Evolutionary conservation across 1,284 basidiomycete genomes (phyloP).

Genomic region (Naganishia liquefaciens): DNA sequence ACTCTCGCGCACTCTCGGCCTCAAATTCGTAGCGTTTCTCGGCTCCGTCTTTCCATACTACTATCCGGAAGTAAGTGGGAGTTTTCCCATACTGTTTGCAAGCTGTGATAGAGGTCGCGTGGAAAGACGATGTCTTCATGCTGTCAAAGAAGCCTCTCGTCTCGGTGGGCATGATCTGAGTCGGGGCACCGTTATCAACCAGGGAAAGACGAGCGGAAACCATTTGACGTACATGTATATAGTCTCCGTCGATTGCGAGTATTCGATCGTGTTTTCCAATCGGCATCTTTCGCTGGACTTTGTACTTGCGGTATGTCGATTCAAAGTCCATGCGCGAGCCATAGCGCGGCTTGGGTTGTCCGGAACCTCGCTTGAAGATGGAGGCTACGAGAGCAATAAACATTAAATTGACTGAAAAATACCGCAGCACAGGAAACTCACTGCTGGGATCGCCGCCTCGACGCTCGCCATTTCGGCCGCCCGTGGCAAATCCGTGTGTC

Average conservation of each 20-base stretch:
- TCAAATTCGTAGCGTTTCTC: constrained; percentile 96
- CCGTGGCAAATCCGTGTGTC: constrained; percentile 60
- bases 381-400: constrained; percentile 62
- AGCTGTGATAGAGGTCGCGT: constrained; percentile 80
- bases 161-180: constrained; percentile 81
- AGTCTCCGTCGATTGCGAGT: constrained; percentile 92
- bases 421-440: constrained; percentile 49
- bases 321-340: constrained; percentile 58
- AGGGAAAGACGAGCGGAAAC: no score
- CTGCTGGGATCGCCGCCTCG: constrained; percentile 81
- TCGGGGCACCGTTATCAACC: neutral
- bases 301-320: constrained; percentile 83
- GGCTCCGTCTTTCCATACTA: constrained; percentile 68
- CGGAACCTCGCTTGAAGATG: constrained; percentile 82
- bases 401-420: neutral
- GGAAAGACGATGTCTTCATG: constrained; percentile 86
- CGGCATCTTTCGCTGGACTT: constrained; percentile 89
- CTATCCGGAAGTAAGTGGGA: constrained; percentile 79
- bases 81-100: constrained; percentile 82
- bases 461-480: constrained; percentile 57
- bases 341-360: constrained; percentile 60
- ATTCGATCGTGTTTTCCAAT: constrained; percentile 88
- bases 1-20: constrained; percentile 78
- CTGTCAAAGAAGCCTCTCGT: constrained; percentile 82
- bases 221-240: constrained; percentile 72